Evolutionary conservation across 768 basidiomycete genomes (phyloP).

Genomic region (Lactifluus hygrophoroides): DNA sequence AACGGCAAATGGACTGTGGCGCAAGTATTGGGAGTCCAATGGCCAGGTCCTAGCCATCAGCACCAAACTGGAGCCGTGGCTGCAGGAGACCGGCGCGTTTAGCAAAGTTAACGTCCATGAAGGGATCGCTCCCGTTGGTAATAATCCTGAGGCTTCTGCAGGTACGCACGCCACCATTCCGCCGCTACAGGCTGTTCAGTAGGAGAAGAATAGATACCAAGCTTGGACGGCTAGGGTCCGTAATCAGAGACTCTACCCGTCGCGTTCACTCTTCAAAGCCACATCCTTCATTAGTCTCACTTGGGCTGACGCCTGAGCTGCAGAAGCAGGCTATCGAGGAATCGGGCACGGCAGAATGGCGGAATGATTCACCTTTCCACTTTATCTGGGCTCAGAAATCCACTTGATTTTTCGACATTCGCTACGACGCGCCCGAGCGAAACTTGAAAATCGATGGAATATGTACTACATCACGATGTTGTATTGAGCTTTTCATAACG

Average conservation of each 20-base stretch:
- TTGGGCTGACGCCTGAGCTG: too few species aligned
- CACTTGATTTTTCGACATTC: not conserved
- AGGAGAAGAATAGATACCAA: too few species aligned
- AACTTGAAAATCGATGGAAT: too few species aligned
- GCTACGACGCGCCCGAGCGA: too few species aligned
- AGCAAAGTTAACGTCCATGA: conserved; percentile 11
- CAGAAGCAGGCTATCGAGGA: not conserved
- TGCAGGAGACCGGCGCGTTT: not conserved
- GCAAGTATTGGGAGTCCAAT: too few species aligned
- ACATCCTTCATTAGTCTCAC: not conserved
- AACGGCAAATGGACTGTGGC: too few species aligned
- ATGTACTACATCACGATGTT: too few species aligned
- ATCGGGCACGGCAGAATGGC: conserved; percentile 1
- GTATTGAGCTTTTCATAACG: too few species aligned
- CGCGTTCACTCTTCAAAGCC: not conserved
- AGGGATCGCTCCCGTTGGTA: not conserved
- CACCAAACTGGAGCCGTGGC: not conserved
- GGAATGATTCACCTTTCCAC: not conserved
- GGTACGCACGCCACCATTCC: not conserved
- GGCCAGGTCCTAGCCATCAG: not conserved
- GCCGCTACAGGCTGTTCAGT: too few species aligned
- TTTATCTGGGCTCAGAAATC: conserved; percentile 8
- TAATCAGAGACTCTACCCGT: not conserved
- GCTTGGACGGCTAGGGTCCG: not conserved
- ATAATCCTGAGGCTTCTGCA: not conserved